These are phyloP conservation scores for Teunomyces stri DNA, from an alignment of 805 yeast genomes.

Conservation along the genomic window DNA sequence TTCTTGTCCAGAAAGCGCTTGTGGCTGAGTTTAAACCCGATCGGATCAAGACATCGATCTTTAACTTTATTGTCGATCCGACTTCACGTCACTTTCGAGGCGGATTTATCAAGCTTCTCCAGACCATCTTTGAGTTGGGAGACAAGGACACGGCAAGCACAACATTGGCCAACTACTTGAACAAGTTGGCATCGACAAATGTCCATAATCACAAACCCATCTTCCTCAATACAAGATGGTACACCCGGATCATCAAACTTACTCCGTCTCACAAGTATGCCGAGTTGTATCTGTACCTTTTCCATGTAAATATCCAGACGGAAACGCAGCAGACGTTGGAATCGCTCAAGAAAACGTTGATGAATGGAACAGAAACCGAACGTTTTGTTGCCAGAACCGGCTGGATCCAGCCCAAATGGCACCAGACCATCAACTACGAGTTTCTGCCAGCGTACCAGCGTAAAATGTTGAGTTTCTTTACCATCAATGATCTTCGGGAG, in stretches of 20 bases:
- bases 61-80: slow-evolving; percentile 28
- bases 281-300: slow-evolving; percentile 28
- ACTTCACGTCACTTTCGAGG: slow-evolving; percentile 12
- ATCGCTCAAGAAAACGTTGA: slow-evolving; percentile 20
- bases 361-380: slow-evolving; percentile 30
- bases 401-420: slow-evolving; percentile 35
- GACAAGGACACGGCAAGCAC: slow-evolving; percentile 13
- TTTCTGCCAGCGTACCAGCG: slow-evolving; percentile 16
- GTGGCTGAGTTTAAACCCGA: slow-evolving; percentile 16
- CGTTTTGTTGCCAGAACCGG: slow-evolving; percentile 37
- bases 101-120: slow-evolving; percentile 17
- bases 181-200: slow-evolving; percentile 21
- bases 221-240: slow-evolving; percentile 14
- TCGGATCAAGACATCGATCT: slow-evolving; percentile 22
- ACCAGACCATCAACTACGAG: slow-evolving; percentile 22
- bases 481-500: slow-evolving; percentile 23
- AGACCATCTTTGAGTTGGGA: slow-evolving; percentile 10
- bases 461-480: slow-evolving; percentile 32
- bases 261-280: slow-evolving; percentile 16
- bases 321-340: slow-evolving; percentile 12
- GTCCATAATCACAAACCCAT: slow-evolving; percentile 22
- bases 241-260: slow-evolving; percentile 15
- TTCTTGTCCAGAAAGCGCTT: slow-evolving; percentile 16
- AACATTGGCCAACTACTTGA: slow-evolving; percentile 25
- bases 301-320: slow-evolving; percentile 33